Evolutionary conservation across 1,284 basidiomycete genomes (phyloP).

Genomic region (Melampsora americana): DNA sequence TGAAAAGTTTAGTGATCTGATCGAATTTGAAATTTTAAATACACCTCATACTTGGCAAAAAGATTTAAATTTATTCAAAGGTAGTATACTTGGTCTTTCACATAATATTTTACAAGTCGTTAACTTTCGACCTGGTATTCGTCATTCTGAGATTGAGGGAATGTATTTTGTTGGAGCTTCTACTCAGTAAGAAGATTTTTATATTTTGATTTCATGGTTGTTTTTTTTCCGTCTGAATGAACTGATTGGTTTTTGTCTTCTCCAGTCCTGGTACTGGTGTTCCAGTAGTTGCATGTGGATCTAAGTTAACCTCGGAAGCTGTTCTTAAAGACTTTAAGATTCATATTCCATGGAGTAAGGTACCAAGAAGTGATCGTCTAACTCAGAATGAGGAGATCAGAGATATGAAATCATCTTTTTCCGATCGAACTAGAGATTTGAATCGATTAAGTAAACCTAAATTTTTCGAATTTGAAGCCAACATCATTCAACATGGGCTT

Average conservation of each 20-base stretch:
- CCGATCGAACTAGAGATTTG: slow-evolving; percentile 15
- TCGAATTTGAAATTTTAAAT: slow-evolving; percentile 51
- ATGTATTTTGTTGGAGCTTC: slow-evolving; percentile 43
- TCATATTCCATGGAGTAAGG: slow-evolving; percentile 27
- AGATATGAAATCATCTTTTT: neutral
- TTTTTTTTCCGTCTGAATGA: neutral
- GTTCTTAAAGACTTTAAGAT: slow-evolving; percentile 49
- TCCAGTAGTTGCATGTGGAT: slow-evolving; percentile 48
- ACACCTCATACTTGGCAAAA: slow-evolving; percentile 55
- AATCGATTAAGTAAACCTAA: slow-evolving; percentile 8
- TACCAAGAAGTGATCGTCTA: slow-evolving; percentile 25
- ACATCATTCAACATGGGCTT: neutral
- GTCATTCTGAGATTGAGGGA: slow-evolving; percentile 47
- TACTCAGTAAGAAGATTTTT: slow-evolving; percentile 21
- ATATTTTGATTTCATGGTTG: neutral
- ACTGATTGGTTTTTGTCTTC: neutral
- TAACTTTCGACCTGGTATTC: slow-evolving; percentile 53
- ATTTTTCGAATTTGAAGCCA: neutral
- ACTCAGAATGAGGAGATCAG: slow-evolving; percentile 2
- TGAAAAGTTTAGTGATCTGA: slow-evolving; percentile 46
- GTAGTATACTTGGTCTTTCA: slow-evolving; percentile 55
- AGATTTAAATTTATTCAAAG: slow-evolving; percentile 55
- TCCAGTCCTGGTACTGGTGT: slow-evolving; percentile 54
- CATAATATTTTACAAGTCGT: slow-evolving; percentile 55
- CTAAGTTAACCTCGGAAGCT: slow-evolving; percentile 48